phyloP scores from a whole-genome alignment of 2,329 filamentous ascomycete species.

The Dactylonectria macrodidyma region DNA sequence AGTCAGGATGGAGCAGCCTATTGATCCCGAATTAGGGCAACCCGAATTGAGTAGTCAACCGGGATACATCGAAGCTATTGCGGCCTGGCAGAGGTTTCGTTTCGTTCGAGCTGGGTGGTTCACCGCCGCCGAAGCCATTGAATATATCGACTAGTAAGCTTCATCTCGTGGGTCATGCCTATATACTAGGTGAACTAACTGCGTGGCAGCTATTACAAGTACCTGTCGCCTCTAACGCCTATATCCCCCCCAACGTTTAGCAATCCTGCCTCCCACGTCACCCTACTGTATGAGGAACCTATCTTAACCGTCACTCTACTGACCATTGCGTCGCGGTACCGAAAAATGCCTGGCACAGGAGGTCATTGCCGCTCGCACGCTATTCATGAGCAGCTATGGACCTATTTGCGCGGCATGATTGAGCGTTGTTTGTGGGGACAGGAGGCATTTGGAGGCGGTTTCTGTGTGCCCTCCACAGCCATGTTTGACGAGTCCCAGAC shows the following conservation, averaged over 20 bases:
- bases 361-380: slow-evolving; percentile 88
- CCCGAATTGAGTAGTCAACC: slow-evolving; percentile 63
- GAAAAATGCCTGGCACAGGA: slow-evolving; percentile 83
- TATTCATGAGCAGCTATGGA: slow-evolving; percentile 97
- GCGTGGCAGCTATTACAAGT: slow-evolving; percentile 84
- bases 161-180: not conserved
- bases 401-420: slow-evolving; percentile 94
- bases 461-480: slow-evolving; percentile 78
- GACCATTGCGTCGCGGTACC: slow-evolving; percentile 91
- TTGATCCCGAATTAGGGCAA: slow-evolving; percentile 64
- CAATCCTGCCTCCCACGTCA: slow-evolving; percentile 83
- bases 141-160: slow-evolving; percentile 90
- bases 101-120: slow-evolving; percentile 99
- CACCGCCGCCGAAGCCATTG: slow-evolving; percentile 91
- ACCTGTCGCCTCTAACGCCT: slow-evolving; percentile 91
- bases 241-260: slow-evolving; percentile 94
- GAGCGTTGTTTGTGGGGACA: slow-evolving; percentile 96
- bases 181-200: slow-evolving; percentile 29
- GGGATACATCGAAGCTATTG: slow-evolving; percentile 79
- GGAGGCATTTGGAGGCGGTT: slow-evolving; percentile 92
- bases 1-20: slow-evolving; percentile 53
- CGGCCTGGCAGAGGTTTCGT: slow-evolving; percentile 91
- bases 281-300: slow-evolving; percentile 89
- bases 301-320: slow-evolving; percentile 93
- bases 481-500: slow-evolving; percentile 70